phyloP scores from a whole-genome alignment of 331 rosid species.

The Quercus tomentella region DNA sequence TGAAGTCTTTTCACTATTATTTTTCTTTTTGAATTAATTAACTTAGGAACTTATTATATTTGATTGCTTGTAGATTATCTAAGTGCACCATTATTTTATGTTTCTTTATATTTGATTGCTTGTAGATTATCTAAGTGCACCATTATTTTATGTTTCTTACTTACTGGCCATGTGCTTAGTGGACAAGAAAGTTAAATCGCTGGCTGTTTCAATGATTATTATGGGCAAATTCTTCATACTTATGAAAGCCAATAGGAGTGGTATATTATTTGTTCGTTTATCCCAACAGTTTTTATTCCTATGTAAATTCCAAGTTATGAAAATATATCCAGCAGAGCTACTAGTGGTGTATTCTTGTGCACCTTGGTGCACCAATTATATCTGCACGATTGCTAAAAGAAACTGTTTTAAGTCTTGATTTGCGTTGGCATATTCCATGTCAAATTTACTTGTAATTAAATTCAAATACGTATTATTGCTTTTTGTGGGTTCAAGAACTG shows the following conservation, averaged over 20 bases:
- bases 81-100: not conserved
- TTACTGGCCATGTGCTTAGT: not conserved
- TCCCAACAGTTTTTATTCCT: not conserved
- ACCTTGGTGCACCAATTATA: slow-evolving; percentile 10
- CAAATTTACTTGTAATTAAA: too few relatives aligned
- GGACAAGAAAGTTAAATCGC: not conserved
- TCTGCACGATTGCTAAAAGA: not conserved
- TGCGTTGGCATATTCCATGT: too few relatives aligned
- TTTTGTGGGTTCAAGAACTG: too few relatives aligned
- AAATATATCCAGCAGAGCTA: slow-evolving; percentile 5
- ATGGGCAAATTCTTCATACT: not conserved
- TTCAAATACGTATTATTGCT: too few relatives aligned
- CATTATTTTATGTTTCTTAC: not conserved
- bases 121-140: not conserved
- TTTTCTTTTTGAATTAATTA: too few relatives aligned
- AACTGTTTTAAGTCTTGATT: too few relatives aligned
- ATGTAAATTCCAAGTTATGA: slow-evolving; percentile 12
- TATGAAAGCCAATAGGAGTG: not conserved
- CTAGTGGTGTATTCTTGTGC: slow-evolving; percentile 21
- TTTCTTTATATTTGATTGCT: not conserved
- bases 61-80: not conserved
- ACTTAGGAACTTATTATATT: not conserved
- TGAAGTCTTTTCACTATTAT: too few relatives aligned
- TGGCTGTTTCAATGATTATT: not conserved
- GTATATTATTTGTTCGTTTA: not conserved